phyloP scores from a whole-genome alignment of 176 grass and related monocot genomes.

The Tuctoria greenei region DNA sequence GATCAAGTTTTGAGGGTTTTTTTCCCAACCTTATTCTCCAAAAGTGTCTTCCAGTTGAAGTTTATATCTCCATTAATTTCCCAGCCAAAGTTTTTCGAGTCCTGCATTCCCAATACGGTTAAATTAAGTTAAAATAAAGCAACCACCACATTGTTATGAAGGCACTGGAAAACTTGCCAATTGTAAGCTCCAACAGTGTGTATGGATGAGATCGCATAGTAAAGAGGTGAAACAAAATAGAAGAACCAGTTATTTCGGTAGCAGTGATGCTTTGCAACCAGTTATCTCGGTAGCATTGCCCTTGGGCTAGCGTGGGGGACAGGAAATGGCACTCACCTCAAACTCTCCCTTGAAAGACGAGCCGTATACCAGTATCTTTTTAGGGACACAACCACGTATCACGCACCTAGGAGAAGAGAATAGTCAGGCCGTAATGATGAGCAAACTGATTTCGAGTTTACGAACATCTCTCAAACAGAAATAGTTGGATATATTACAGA shows the following conservation, averaged over 20 bases:
- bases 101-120: slow-evolving; percentile 37
- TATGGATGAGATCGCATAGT: not conserved
- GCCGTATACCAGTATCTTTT: slow-evolving; percentile 94
- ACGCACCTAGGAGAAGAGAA: slow-evolving; percentile 63
- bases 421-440: slow-evolving; percentile 3
- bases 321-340: slow-evolving; percentile 44
- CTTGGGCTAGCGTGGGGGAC: not conserved
- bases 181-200: not conserved
- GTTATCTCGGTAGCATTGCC: not conserved
- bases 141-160: not conserved
- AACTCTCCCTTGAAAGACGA: slow-evolving; percentile 84
- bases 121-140: slow-evolving; percentile 15
- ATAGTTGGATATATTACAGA: not conserved
- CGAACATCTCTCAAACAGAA: not conserved
- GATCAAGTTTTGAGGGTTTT: not conserved
- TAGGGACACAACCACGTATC: slow-evolving; percentile 94
- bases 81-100: slow-evolving; percentile 85
- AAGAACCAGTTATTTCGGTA: not conserved
- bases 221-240: not conserved
- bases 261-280: not conserved
- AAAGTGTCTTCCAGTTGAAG: slow-evolving; percentile 89
- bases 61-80: slow-evolving; percentile 73
- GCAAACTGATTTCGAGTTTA: not conserved
- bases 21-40: slow-evolving; percentile 77
- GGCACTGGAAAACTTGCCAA: not conserved